These are phyloP conservation scores for Ogataea pini DNA, from an alignment of 805 yeast genomes.

Conservation along the genomic window DNA sequence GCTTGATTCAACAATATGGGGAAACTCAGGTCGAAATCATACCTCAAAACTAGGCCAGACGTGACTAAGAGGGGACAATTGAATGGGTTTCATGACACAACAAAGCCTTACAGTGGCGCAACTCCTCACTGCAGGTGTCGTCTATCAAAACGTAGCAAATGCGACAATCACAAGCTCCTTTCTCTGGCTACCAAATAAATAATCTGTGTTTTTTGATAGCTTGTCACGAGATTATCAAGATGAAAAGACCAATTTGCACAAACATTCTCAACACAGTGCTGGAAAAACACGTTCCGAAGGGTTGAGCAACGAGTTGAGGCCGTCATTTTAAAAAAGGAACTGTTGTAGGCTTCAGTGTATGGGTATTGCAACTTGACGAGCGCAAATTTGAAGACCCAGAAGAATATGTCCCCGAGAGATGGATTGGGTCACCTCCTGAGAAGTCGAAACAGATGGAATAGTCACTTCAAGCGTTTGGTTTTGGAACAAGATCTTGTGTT, in stretches of 20 bases:
- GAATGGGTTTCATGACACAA: no score
- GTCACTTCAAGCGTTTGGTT: constrained; percentile 47
- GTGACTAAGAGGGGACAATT: not conserved
- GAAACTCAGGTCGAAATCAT: not conserved
- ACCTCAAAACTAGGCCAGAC: not conserved
- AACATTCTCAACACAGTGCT: constrained; percentile 8
- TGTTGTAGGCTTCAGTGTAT: constrained; percentile 43
- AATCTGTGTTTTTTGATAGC: no score
- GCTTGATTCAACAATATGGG: not conserved
- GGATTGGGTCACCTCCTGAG: constrained; percentile 39
- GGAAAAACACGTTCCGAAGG: constrained; percentile 21
- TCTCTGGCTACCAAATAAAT: no score
- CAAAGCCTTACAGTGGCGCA: no score
- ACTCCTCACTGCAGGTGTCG: no score
- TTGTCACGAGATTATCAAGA: no score
- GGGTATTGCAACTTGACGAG: constrained; percentile 41
- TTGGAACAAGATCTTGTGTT: constrained; percentile 48
- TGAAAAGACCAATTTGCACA: constrained; percentile 8
- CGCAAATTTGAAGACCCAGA: constrained; percentile 42
- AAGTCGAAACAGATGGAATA: constrained; percentile 31
- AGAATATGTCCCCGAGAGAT: constrained; percentile 42
- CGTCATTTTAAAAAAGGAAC: constrained; percentile 39
- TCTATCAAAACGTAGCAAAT: no score
- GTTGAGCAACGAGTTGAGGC: constrained; percentile 16
- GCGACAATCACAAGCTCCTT: no score